A percentile compares a stretch with the other conserved stretches of the same genome.
phyloP scores from a whole-genome alignment of 257 asterid genomes.

The Nicotiana benthamiana region DNA sequence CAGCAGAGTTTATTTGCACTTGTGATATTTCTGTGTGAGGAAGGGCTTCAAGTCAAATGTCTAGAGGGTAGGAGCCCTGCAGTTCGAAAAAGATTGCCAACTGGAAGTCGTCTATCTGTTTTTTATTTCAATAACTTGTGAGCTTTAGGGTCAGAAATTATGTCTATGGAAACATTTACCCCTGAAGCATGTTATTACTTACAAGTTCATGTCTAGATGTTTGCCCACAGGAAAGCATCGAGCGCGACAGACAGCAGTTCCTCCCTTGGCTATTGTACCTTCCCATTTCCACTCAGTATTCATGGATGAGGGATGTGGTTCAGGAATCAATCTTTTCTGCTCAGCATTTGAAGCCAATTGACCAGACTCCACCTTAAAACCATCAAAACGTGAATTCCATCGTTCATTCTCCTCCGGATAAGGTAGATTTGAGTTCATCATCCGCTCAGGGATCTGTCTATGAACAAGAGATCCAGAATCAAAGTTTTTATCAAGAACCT shows the following conservation, averaged over 20 bases:
- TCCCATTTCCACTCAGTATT: constrained; percentile 95
- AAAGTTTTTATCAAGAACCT: constrained; percentile 33
- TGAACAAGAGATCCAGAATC: constrained; percentile 50
- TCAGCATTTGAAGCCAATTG: constrained; percentile 33
- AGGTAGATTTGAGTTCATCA: constrained; percentile 28
- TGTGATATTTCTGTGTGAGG: not conserved
- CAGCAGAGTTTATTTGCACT: not conserved
- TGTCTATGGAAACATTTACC: not conserved
- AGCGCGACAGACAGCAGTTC: constrained; percentile 76
- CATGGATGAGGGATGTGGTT: constrained; percentile 33
- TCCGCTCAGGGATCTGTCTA: constrained; percentile 34
- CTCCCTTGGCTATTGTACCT: constrained; percentile 88
- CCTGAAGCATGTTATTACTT: constrained; percentile 30
- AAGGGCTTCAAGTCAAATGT: not conserved
- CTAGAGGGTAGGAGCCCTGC: not conserved
- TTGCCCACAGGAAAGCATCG: constrained; percentile 98
- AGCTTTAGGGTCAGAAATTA: not conserved
- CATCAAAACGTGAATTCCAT: constrained; percentile 43
- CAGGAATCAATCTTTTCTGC: constrained; percentile 42
- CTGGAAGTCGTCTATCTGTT: not conserved
- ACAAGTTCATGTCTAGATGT: constrained; percentile 69
- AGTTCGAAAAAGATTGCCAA: not conserved
- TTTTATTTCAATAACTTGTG: not conserved
- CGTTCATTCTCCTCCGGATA: constrained; percentile 41
- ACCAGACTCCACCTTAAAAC: constrained; percentile 32